Evolutionary conservation across 306 rosid genomes (phyloP).

Genomic region (Medicago lupulina): DNA sequence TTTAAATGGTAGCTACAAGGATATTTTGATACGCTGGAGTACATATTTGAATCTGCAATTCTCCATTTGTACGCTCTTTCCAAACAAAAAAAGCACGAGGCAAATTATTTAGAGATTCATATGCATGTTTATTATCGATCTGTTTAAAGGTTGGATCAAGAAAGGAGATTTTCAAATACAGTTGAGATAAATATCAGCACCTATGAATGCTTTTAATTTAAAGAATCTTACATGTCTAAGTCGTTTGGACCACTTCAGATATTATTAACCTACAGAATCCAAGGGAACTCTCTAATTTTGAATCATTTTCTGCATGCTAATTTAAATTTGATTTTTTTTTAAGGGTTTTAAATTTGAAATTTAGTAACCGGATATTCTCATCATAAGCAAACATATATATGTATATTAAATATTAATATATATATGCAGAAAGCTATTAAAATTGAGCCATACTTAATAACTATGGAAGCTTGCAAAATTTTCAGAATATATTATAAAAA

Average conservation of each 20-base stretch:
- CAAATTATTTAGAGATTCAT: too few species aligned
- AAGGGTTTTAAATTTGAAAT: background rate
- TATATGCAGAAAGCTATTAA: too few species aligned
- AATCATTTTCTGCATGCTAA: background rate
- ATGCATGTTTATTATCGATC: too few species aligned
- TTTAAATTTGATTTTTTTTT: background rate
- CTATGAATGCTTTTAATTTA: conserved; percentile 12
- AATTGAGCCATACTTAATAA: too few species aligned
- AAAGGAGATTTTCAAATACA: background rate
- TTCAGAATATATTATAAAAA: too few species aligned
- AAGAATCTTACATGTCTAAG: background rate
- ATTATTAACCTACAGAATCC: conserved; percentile 2
- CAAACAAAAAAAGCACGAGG: too few species aligned
- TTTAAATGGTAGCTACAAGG: too few species aligned
- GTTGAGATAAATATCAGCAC: background rate
- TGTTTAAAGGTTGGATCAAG: too few species aligned
- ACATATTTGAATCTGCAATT: too few species aligned
- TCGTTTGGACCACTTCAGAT: conserved; percentile 10
- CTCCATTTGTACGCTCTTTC: too few species aligned
- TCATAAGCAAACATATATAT: background rate
- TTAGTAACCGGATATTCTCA: background rate
- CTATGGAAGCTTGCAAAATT: too few species aligned
- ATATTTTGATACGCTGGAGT: too few species aligned
- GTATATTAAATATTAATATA: background rate
- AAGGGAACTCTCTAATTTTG: background rate